Base-by-base conservation (phyloP, 495 filamentous ascomycete species). In the Thermochaetoides thermophila region DNA sequence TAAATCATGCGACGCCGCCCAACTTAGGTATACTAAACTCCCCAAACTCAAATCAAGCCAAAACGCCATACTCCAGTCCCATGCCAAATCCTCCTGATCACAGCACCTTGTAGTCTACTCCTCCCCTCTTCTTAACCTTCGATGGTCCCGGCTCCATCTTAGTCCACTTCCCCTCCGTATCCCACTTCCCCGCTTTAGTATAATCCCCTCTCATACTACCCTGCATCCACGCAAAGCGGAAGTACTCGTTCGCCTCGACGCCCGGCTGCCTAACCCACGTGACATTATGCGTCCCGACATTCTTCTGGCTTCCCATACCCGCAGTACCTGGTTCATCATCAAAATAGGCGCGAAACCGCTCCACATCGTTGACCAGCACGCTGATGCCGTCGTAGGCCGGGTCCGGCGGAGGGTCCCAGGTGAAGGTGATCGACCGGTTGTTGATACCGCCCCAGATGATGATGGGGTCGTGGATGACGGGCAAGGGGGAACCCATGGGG, bases 341-440 rank as follows among this genome's bases (percentile, higher is more conserved):
- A 27, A 52, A 66, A 44, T 60, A 84, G 5, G 67, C 68, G 7
- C 76, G 57, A 55, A 73, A 87, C 37, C 86, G 62, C 53, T 97
- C 89, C 0, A 97, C 89, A 40, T 97, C 89, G 48, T 97, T 94
- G 16, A 97, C 78, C 1, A 97, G 57, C 12, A 95, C 73, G 38
- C 81, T 87, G 12, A 96, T 64, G 0, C 87, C 89, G 46, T 92
- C 70, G 33, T 60, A 87, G 65, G 18, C 71, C 61, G 62, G 70
- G 58, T 56, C 78, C 61, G 63, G 61, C 10, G 60, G 44, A 5
- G 63, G 40, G 16, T 66, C 59, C 40, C 64, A 67, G 7, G 69
- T 59, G 17, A 69, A 68, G 3, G 76, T 74, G 10, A 72, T 73
- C 12, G 46, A 60, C 10, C 47, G 41, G 3, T 48, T 34, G 21